phyloP scores from a whole-genome alignment of 2,329 filamentous ascomycete genomes.

The Alternaria ethzedia region DNA sequence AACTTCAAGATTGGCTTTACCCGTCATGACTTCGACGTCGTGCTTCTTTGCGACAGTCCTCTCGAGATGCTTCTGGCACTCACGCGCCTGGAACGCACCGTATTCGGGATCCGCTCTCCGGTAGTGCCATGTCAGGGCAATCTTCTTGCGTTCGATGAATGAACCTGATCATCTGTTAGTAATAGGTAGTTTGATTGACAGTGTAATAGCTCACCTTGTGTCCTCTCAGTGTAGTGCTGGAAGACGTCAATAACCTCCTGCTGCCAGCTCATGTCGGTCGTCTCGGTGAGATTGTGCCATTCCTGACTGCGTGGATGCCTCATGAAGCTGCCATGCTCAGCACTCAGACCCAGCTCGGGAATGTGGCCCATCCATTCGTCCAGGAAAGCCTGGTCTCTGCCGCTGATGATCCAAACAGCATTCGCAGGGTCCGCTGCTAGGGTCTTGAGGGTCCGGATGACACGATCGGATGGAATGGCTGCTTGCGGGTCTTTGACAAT shows the following conservation, averaged over 20 bases:
- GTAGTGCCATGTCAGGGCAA: constrained; percentile 97
- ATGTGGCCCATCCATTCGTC: constrained; percentile 94
- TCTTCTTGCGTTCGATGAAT: constrained; percentile 92
- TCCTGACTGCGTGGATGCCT: constrained; percentile 74
- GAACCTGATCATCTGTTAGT: constrained; percentile 63
- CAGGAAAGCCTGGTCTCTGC: constrained; percentile 89
- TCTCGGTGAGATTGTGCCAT: constrained; percentile 90
- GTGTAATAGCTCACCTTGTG: constrained; percentile 67
- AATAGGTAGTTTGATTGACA: no score
- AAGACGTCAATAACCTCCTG: constrained; percentile 82
- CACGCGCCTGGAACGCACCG: constrained; percentile 77
- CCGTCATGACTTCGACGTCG: constrained; percentile 95
- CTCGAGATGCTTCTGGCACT: constrained; percentile 84
- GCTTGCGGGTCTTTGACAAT: constrained; percentile 92
- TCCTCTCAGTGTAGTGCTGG: constrained; percentile 85
- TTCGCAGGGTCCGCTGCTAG: constrained; percentile 83
- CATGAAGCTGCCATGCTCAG: constrained; percentile 97
- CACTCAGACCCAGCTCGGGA: constrained; percentile 85
- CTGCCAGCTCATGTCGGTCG: constrained; percentile 92
- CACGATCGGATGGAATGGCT: constrained; percentile 83
- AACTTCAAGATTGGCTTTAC: constrained; percentile 96
- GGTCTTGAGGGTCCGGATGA: constrained; percentile 79
- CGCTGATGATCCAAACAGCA: constrained; percentile 97
- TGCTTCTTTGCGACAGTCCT: constrained; percentile 76
- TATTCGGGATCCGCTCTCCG: constrained; percentile 87